These are phyloP conservation scores for Cyberlindnera meyerae DNA, from an alignment of 805 yeast genomes.

Conservation along the genomic window DNA sequence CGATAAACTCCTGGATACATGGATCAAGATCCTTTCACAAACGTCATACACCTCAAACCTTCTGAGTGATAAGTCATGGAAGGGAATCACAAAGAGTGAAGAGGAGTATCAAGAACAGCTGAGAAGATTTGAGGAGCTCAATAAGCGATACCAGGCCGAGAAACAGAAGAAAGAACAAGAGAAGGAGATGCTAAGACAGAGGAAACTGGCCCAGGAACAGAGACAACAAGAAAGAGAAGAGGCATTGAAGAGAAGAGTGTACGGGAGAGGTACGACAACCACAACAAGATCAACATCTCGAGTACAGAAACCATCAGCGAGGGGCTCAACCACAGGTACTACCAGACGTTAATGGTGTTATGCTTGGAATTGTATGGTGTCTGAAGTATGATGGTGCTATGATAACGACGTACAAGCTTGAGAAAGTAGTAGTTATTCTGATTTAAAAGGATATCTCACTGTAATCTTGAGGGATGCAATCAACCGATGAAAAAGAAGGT, in stretches of 20 bases:
- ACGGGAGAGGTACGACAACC: conserved; percentile 20
- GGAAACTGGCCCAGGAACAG: conserved; percentile 17
- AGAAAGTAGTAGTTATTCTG: too few relatives aligned
- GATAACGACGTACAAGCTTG: too few relatives aligned
- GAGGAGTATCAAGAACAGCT: conserved; percentile 22
- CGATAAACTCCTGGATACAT: conserved; percentile 47
- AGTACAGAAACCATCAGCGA: not conserved
- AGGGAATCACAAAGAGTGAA: conserved; percentile 28
- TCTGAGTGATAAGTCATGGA: conserved; percentile 39
- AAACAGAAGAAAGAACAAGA: conserved; percentile 24
- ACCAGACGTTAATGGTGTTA: too few relatives aligned
- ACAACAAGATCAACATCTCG: not conserved
- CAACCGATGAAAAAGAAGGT: too few relatives aligned
- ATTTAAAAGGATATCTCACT: too few relatives aligned
- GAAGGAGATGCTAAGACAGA: conserved; percentile 17
- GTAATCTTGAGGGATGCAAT: too few relatives aligned
- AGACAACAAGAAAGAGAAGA: conserved; percentile 25
- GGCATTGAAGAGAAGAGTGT: conserved; percentile 25
- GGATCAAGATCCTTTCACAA: conserved; percentile 60
- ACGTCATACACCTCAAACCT: conserved; percentile 49
- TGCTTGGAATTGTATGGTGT: too few relatives aligned
- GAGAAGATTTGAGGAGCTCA: conserved; percentile 27
- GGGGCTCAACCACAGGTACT: not conserved
- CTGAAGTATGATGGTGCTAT: too few relatives aligned
- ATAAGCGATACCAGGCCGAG: conserved; percentile 22